A percentile compares a stretch with the other conserved stretches of the same genome.
These are phyloP conservation scores for Phytophthora fragariaefolia DNA, from an alignment of 352 stramenopile species.

Conservation along the genomic window DNA sequence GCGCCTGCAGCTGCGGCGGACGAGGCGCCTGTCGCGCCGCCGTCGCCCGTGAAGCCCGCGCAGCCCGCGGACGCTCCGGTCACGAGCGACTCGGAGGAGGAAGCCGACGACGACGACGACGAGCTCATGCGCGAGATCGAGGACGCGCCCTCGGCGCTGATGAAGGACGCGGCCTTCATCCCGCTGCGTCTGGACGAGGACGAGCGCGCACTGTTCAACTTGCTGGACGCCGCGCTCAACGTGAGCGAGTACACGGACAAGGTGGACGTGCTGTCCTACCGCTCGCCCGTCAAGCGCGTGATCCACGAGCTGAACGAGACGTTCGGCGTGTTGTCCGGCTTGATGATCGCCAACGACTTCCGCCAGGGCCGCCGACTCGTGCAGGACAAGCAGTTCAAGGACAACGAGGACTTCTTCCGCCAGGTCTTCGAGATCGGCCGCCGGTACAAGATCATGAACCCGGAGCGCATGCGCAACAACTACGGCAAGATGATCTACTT, in stretches of 20 bases:
- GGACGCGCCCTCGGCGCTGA: slow-evolving; percentile 26
- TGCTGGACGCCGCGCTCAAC: slow-evolving; percentile 84
- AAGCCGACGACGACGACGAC: slow-evolving; percentile 27
- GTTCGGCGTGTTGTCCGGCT: slow-evolving; percentile 69
- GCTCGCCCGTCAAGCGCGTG: slow-evolving; percentile 76
- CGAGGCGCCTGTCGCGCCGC: neutral
- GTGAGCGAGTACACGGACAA: slow-evolving; percentile 95
- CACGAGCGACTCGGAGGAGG: slow-evolving; percentile 41
- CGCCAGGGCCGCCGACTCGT: slow-evolving; percentile 62
- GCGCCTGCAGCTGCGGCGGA: neutral
- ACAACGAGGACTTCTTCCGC: slow-evolving; percentile 85
- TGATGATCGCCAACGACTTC: slow-evolving; percentile 73
- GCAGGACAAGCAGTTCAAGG: slow-evolving; percentile 63
- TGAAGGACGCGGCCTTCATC: slow-evolving; percentile 59
- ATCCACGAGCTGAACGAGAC: slow-evolving; percentile 70
- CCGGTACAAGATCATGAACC: slow-evolving; percentile 96
- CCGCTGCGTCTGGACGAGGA: slow-evolving; percentile 70
- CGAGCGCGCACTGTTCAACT: slow-evolving; percentile 77
- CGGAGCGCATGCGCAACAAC: slow-evolving; percentile 89
- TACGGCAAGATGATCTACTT: slow-evolving; percentile 97
- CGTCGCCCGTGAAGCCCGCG: slow-evolving; percentile 17
- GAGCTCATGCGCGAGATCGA: slow-evolving; percentile 46
- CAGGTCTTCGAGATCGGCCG: slow-evolving; percentile 92
- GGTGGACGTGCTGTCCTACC: slow-evolving; percentile 86
- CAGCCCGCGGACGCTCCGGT: slow-evolving; percentile 15